phyloP scores from a whole-genome alignment of 371 early-diverging fungal genomes.

The Mortierella sp. region DNA sequence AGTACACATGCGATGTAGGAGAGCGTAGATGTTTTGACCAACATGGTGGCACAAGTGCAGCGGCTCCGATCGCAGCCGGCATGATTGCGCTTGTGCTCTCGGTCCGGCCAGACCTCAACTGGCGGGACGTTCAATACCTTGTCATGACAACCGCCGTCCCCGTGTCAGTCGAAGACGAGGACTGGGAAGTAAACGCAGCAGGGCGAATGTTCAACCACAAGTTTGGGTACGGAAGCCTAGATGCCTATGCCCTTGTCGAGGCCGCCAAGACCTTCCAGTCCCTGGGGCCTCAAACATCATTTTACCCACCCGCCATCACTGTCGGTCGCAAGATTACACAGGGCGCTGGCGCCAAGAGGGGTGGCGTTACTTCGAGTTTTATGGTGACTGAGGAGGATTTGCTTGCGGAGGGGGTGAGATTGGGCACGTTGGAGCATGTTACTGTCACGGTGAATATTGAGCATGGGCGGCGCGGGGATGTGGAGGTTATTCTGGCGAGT shows the following conservation, averaged over 20 bases:
- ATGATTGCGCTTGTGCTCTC: slow-evolving; percentile 91
- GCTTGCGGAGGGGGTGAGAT: slow-evolving; percentile 60
- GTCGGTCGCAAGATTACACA: slow-evolving; percentile 71
- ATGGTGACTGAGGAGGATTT: slow-evolving; percentile 60
- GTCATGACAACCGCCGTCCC: slow-evolving; percentile 86
- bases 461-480: slow-evolving; percentile 86
- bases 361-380: slow-evolving; percentile 16
- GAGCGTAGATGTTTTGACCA: slow-evolving; percentile 73
- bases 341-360: slow-evolving; percentile 46
- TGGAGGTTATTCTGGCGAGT: slow-evolving; percentile 80
- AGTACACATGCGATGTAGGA: slow-evolving; percentile 90
- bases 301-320: slow-evolving; percentile 54
- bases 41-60: slow-evolving; percentile 97
- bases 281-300: slow-evolving; percentile 74
- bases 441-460: slow-evolving; percentile 87
- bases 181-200: slow-evolving; percentile 74
- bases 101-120: slow-evolving; percentile 86
- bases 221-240: slow-evolving; percentile 94
- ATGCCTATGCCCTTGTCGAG: slow-evolving; percentile 85
- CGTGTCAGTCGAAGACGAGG: slow-evolving; percentile 68
- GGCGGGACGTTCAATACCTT: slow-evolving; percentile 94
- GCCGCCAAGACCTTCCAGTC: slow-evolving; percentile 73
- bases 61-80: slow-evolving; percentile 95
- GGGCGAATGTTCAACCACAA: slow-evolving; percentile 87
- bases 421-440: slow-evolving; percentile 85